Evolutionary conservation across 108 stramenopile genomes (phyloP), one percentile per base, ranked within the genome.

Genomic region (Skeletonema grethae): DNA sequence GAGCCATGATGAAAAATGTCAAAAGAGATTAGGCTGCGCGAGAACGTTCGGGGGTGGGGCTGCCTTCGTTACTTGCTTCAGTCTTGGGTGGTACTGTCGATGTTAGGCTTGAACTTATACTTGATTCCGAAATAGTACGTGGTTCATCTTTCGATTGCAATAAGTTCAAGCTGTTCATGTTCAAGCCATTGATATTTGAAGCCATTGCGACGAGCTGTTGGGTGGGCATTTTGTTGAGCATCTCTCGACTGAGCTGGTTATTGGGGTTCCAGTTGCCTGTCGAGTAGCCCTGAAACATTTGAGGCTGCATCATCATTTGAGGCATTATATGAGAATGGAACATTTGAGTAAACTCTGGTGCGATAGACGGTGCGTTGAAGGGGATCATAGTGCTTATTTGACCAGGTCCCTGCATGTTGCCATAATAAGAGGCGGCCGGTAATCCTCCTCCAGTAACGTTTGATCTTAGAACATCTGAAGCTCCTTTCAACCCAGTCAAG

Each of bases 301-400:
- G 50, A 53, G 36, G 36, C 36, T 53, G 50, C 50, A 53, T 24
- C 50, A 53, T 53, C 50, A 53, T 22, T 53, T 24, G 50, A 7
- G 16, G 46, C 46, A 48, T 16, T 4, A 48, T 20, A 4, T 48
- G 46, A 38, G 36, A 38, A 0, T 38, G 36, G 10, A 38, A 38
- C 10, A 38, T 11, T 38, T 38, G 36, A 38, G 36, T 9, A 38
- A 10, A 9, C 36, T 38, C 36, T 0, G 6, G 50, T n/a, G 4
- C 15, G 4, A 53, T 28, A 7, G 46, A 48, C 20, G 46, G 1
- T 18, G 46, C 22, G 22, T 20, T 22, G 9, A 24, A 53, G 8
- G 50, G 50, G 50, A 53, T 20, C 50, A 22, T 53, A 22, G 0
- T 20, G 22, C 50, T 24, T 8, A 53, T 53, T 53, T 53, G 50